Conservation (phyloP, 1,139 yeast genomes). For the Suhomyces choctaworum region DNA sequence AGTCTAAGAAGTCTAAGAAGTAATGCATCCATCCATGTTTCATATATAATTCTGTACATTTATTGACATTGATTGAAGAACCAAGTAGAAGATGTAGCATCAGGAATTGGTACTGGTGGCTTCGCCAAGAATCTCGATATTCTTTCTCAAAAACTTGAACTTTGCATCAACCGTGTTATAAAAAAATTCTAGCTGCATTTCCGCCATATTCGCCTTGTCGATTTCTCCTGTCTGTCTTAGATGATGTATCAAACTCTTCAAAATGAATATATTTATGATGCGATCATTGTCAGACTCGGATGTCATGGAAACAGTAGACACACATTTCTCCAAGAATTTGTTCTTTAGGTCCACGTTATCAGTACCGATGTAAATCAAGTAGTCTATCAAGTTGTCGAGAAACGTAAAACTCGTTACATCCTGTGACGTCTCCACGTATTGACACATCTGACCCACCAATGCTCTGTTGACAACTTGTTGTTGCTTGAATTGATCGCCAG, state of each 20-base stretch:
- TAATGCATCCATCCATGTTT: slow-evolving; percentile 12
- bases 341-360: slow-evolving; percentile 18
- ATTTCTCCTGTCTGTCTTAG: slow-evolving; percentile 23
- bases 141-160: slow-evolving; percentile 17
- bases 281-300: slow-evolving; percentile 23
- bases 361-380: slow-evolving; percentile 19
- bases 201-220: slow-evolving; percentile 26
- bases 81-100: not conserved
- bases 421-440: slow-evolving; percentile 9
- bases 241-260: slow-evolving; percentile 20
- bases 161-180: slow-evolving; percentile 17
- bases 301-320: slow-evolving; percentile 15
- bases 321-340: slow-evolving; percentile 18
- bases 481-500: slow-evolving; percentile 2
- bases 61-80: slow-evolving; percentile 8
- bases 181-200: slow-evolving; percentile 24
- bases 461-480: slow-evolving; percentile 7
- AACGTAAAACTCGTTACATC: slow-evolving; percentile 19
- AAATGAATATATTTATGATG: slow-evolving; percentile 23
- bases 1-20: slow-evolving; percentile 44
- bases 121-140: slow-evolving; percentile 5
- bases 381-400: slow-evolving; percentile 18
- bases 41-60: slow-evolving; percentile 16
- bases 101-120: no score
- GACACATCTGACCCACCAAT: slow-evolving; percentile 12